Conservation (phyloP, 192 early-diverging fungal species). For the Coemansia reversa region DNA sequence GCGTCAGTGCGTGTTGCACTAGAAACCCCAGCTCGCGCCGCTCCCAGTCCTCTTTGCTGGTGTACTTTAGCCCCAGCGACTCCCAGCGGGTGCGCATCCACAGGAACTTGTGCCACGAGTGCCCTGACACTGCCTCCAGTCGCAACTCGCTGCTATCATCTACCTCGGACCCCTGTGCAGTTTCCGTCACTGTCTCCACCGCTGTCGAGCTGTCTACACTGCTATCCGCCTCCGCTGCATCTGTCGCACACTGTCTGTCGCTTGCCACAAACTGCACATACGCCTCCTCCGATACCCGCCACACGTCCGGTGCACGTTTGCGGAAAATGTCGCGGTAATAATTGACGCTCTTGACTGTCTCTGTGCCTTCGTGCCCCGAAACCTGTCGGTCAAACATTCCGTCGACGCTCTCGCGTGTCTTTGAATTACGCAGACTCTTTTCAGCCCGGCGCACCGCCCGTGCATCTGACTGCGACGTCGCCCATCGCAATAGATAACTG, state of each 20-base stretch:
- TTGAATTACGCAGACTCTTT: slow-evolving; percentile 42
- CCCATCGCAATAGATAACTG: slow-evolving; percentile 49
- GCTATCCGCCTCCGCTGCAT: neutral
- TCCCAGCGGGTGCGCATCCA: slow-evolving; percentile 35
- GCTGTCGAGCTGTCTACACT: neutral
- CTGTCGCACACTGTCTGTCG: slow-evolving; percentile 5
- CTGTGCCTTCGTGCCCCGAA: slow-evolving; percentile 5
- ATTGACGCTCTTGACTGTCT: slow-evolving; percentile 48
- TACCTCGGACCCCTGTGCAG: neutral
- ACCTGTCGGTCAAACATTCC: slow-evolving; percentile 31
- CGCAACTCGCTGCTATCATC: slow-evolving; percentile 16
- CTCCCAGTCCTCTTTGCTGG: slow-evolving; percentile 42
- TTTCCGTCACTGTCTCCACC: neutral
- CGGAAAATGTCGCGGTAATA: slow-evolving; percentile 51
- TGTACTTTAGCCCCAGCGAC: slow-evolving; percentile 42
- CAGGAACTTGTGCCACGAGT: slow-evolving; percentile 53
- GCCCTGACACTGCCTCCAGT: slow-evolving; percentile 33
- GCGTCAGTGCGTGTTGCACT: slow-evolving; percentile 33
- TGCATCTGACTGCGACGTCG: slow-evolving; percentile 24
- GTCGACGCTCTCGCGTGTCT: slow-evolving; percentile 48
- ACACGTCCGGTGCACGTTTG: slow-evolving; percentile 26
- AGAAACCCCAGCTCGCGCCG: slow-evolving; percentile 30
- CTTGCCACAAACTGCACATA: slow-evolving; percentile 33
- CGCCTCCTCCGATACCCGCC: slow-evolving; percentile 34
- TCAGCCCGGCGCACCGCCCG: slow-evolving; percentile 26